Percentiles rank a stretch among this genome's conserved stretches.
phyloP scores from a whole-genome alignment of 2,329 filamentous ascomycete genomes.

The Aspergillus candidus region DNA sequence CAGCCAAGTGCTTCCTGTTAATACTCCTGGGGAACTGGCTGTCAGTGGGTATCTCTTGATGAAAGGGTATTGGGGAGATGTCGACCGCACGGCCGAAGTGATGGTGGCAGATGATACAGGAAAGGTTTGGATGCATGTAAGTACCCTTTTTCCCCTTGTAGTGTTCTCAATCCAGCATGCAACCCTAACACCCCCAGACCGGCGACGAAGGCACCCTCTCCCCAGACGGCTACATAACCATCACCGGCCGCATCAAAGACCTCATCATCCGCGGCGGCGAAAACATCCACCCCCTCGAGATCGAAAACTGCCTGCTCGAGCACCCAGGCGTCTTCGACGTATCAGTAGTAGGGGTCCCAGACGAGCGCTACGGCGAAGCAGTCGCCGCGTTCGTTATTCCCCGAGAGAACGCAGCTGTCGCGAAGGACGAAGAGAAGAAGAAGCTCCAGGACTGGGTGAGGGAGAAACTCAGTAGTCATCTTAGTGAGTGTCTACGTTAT shows the following conservation, averaged over 20 bases:
- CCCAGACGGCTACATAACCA: conserved; percentile 71
- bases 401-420: conserved; percentile 27
- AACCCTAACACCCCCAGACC: conserved; percentile 46
- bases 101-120: conserved; percentile 52
- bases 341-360: conserved; percentile 76
- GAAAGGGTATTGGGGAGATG: conserved; percentile 83
- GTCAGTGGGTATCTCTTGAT: conserved; percentile 82
- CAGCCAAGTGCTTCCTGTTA: conserved; percentile 54
- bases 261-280: conserved; percentile 92
- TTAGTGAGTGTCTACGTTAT: conserved; percentile 44
- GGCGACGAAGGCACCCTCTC: conserved; percentile 91
- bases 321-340: conserved; percentile 67
- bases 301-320: conserved; percentile 79
- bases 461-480: conserved; percentile 63
- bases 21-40: conserved; percentile 71
- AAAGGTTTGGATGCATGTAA: conserved; percentile 69
- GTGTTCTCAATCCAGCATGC: too few relatives aligned
- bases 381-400: conserved; percentile 77
- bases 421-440: conserved; percentile 50
- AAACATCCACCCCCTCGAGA: conserved; percentile 89
- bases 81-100: conserved; percentile 61
- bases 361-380: conserved; percentile 76
- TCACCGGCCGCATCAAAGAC: conserved; percentile 91
- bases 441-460: conserved; percentile 64
- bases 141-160: conserved; percentile 10